Evolutionary conservation across 768 basidiomycete genomes (phyloP).

Genomic region (Lactifluus subvellereus): DNA sequence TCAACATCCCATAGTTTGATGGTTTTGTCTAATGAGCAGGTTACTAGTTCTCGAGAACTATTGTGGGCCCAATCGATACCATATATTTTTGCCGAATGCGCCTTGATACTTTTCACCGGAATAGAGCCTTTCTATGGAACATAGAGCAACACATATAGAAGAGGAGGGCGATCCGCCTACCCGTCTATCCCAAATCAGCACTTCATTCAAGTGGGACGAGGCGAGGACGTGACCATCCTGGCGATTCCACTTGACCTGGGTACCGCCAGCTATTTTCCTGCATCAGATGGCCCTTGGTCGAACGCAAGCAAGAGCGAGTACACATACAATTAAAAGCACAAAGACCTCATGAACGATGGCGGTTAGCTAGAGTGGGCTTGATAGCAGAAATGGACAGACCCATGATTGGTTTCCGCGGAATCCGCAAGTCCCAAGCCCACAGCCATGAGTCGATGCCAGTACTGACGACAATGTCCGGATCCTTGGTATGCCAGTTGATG

Average conservation of each 20-base stretch:
- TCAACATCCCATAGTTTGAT: constrained; percentile 82
- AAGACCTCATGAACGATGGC: constrained; percentile 36
- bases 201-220: constrained; percentile 80
- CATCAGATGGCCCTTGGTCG: constrained; percentile 6
- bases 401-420: constrained; percentile 54
- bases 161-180: constrained; percentile 39
- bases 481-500: constrained; percentile 91
- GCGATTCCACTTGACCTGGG: constrained; percentile 97
- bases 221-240: constrained; percentile 83
- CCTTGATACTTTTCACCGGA: constrained; percentile 65
- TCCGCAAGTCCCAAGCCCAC: constrained; percentile 86
- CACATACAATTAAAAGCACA: constrained; percentile 50
- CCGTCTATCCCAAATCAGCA: constrained; percentile 91
- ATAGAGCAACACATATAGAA: background rate
- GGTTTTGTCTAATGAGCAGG: constrained; percentile 90
- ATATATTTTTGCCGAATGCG: constrained; percentile 90
- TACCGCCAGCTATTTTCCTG: constrained; percentile 60
- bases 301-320: background rate
- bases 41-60: constrained; percentile 72
- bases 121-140: constrained; percentile 75
- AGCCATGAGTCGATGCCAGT: constrained; percentile 93
- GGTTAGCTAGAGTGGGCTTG: background rate
- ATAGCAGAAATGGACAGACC: constrained; percentile 33
- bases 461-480: constrained; percentile 81
- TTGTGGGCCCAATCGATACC: constrained; percentile 95